A percentile compares a stretch with the other conserved stretches of the same genome.
Conservation (phyloP, 495 filamentous ascomycete species). For the Amorphotheca resinae region DNA sequence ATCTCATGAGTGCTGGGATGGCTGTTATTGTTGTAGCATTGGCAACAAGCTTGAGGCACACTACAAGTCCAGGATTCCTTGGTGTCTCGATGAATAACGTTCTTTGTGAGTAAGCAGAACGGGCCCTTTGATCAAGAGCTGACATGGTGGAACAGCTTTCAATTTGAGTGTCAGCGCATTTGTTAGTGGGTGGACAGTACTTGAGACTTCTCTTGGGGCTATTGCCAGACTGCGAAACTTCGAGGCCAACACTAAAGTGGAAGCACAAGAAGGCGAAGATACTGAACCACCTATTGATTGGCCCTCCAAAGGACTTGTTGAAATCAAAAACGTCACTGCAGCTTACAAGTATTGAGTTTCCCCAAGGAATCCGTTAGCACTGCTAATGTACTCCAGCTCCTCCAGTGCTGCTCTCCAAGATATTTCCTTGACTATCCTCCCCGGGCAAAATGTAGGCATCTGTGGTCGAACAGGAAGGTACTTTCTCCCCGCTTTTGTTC, state of each 20-base stretch:
- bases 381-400: not conserved
- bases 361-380: not conserved
- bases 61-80: conserved; percentile 32
- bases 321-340: conserved; percentile 35
- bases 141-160: conserved; percentile 16
- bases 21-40: conserved; percentile 30
- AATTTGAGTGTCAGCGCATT: conserved; percentile 17
- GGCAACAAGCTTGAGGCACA: conserved; percentile 22
- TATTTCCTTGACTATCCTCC: conserved; percentile 22
- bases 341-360: conserved; percentile 18
- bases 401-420: conserved; percentile 18
- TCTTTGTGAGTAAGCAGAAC: conserved; percentile 14
- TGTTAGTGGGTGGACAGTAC: conserved; percentile 19
- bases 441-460: conserved; percentile 26
- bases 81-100: conserved; percentile 39
- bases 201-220: conserved; percentile 31
- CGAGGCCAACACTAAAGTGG: not conserved
- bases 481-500: not conserved
- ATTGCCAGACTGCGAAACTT: conserved; percentile 24
- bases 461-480: conserved; percentile 25
- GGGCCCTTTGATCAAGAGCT: conserved; percentile 5
- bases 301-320: conserved; percentile 29
- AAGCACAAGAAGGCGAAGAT: not conserved
- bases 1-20: conserved; percentile 31
- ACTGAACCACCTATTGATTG: conserved; percentile 10